A percentile compares a stretch with the other conserved stretches of the same genome.
Conservation (phyloP, 768 basidiomycete species). For the Rhizopogon vesiculosus region DNA sequence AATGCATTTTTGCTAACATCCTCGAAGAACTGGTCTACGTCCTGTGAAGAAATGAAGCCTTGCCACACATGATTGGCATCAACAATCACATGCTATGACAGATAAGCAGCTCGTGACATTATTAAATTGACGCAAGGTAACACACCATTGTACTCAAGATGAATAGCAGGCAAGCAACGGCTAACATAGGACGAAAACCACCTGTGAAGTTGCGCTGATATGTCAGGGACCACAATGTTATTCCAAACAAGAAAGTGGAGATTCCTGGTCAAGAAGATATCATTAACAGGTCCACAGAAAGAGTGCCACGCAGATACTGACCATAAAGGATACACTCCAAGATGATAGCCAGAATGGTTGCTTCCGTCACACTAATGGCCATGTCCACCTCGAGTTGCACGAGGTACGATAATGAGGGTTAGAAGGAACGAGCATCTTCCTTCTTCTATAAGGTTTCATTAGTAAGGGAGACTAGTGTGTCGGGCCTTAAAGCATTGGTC, state of each 20-base stretch:
- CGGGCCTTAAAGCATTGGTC: no score
- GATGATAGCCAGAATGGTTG: background rate
- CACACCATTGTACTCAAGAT: conserved; percentile 1
- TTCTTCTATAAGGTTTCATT: no score
- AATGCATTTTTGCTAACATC: background rate
- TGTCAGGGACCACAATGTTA: conserved; percentile 1
- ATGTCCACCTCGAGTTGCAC: background rate
- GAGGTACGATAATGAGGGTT: no score
- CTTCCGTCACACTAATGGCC: background rate
- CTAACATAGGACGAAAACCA: background rate
- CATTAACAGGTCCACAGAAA: background rate
- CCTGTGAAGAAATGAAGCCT: background rate
- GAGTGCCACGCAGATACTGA: background rate
- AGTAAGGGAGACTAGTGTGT: no score
- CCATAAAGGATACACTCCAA: conserved; percentile 1
- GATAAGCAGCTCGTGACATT: background rate
- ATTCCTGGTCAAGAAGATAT: conserved; percentile 1
- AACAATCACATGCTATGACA: background rate
- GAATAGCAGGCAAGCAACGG: background rate
- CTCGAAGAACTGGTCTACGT: background rate
- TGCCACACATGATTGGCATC: background rate
- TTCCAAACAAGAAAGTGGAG: conserved; percentile 1
- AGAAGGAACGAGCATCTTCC: no score
- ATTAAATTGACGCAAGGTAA: background rate
- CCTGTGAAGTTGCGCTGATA: background rate